A percentile compares a stretch with the other conserved stretches of the same genome.
Evolutionary conservation across 768 basidiomycete genomes (phyloP).

Genomic region (Xerocomellus dryophilus): DNA sequence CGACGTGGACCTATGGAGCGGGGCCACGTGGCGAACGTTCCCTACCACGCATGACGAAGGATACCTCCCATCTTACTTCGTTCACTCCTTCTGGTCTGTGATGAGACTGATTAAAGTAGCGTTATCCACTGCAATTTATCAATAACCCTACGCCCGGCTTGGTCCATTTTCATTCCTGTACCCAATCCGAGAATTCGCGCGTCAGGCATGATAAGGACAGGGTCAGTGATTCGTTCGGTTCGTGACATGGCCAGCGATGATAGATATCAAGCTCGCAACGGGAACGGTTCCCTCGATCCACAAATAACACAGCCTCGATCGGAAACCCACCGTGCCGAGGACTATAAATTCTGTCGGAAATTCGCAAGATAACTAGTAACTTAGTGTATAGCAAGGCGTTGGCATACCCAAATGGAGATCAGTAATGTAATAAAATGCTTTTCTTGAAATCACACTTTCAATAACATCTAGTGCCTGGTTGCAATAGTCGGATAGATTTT

Average conservation of each 20-base stretch:
- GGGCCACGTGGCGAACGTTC: not conserved
- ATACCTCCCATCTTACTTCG: too few species aligned
- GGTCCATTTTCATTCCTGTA: not conserved
- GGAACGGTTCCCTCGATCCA: not conserved
- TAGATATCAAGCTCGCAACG: not conserved
- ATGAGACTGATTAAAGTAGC: not conserved
- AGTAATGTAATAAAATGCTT: too few species aligned
- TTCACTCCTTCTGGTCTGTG: too few species aligned
- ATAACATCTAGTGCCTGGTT: too few species aligned
- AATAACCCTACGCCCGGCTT: not conserved
- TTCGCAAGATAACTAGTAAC: too few species aligned
- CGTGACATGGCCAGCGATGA: not conserved
- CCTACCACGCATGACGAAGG: not conserved
- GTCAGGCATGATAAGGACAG: not conserved
- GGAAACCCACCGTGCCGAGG: conserved; percentile 2
- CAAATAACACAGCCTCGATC: not conserved
- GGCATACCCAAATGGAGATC: too few species aligned
- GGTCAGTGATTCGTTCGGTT: not conserved
- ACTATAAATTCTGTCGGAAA: not conserved
- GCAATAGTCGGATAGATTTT: too few species aligned
- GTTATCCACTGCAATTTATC: not conserved
- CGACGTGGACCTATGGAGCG: not conserved
- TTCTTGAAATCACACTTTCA: too few species aligned
- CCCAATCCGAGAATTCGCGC: not conserved
- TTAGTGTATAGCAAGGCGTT: too few species aligned